Evolutionary conservation across 164 flowering plant genomes (phyloP).

Genomic region (Euptelea pleiosperma): DNA sequence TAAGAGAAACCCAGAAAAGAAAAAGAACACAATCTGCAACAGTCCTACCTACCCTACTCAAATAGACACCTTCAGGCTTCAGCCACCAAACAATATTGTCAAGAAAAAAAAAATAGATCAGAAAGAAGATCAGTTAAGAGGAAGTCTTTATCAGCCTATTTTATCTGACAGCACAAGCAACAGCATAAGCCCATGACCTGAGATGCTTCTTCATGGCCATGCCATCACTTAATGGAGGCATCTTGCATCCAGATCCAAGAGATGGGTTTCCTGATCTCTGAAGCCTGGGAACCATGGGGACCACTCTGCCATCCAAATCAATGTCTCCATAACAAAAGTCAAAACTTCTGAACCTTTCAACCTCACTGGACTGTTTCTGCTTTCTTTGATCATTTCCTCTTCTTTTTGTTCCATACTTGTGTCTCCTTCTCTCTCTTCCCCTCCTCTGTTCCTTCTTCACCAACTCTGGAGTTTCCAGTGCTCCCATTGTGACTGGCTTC

Average conservation of each 20-base stretch:
- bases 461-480: neutral
- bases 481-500: constrained; percentile 2
- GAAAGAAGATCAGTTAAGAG: neutral
- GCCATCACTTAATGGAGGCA: constrained; percentile 38
- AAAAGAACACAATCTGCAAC: neutral
- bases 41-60: too few species aligned
- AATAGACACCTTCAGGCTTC: too few species aligned
- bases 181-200: constrained; percentile 50
- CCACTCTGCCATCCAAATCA: constrained; percentile 3
- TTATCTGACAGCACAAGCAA: constrained; percentile 45
- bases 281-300: constrained; percentile 9
- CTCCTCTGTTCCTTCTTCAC: constrained; percentile 14
- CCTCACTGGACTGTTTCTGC: constrained; percentile 13
- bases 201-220: constrained; percentile 49
- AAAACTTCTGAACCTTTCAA: neutral
- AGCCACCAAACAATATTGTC: neutral
- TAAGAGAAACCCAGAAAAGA: neutral
- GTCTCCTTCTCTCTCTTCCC: constrained; percentile 15
- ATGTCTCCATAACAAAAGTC: constrained; percentile 17
- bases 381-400: constrained; percentile 14
- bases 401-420: neutral
- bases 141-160: neutral
- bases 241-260: constrained; percentile 14
- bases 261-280: constrained; percentile 9
- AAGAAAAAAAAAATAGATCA: too few species aligned